phyloP scores from a whole-genome alignment of 257 asterid species.

The Parsonsia alboflavescens region DNA sequence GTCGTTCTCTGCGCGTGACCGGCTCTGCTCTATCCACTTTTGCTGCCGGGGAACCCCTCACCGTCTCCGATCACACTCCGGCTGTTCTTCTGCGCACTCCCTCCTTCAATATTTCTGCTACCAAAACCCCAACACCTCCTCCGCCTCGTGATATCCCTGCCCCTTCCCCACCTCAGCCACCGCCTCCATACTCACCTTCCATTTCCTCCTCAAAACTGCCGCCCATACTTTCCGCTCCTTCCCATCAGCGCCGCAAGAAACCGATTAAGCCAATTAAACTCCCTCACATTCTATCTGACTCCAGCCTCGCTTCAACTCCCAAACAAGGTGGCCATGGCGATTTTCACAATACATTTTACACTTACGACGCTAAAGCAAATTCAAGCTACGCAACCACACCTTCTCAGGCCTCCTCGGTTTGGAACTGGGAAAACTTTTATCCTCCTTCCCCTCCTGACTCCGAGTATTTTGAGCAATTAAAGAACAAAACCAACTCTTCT shows the following conservation, averaged over 20 bases:
- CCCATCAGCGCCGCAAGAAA: constrained; percentile 43
- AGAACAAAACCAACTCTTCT: constrained; percentile 16
- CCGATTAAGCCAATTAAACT: constrained; percentile 39
- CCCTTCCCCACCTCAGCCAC: constrained; percentile 38
- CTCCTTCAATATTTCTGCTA: constrained; percentile 27
- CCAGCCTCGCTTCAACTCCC: constrained; percentile 73
- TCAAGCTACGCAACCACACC: constrained; percentile 77
- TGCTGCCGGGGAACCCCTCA: constrained; percentile 83
- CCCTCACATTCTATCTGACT: constrained; percentile 86
- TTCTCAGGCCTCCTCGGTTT: constrained; percentile 82
- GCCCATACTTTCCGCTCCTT: constrained; percentile 44
- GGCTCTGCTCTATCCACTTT: constrained; percentile 81
- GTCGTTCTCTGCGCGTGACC: constrained; percentile 77
- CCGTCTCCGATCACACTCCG: constrained; percentile 79
- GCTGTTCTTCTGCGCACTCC: constrained; percentile 71
- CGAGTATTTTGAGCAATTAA: constrained; percentile 64
- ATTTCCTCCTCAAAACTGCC: constrained; percentile 31
- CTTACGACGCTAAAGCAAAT: constrained; percentile 55
- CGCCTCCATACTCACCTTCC: constrained; percentile 33
- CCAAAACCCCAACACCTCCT: constrained; percentile 16
- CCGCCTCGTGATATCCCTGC: constrained; percentile 24
- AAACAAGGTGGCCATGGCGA: constrained; percentile 20
- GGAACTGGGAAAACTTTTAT: constrained; percentile 96
- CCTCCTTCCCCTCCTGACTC: constrained; percentile 95
- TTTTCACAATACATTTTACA: constrained; percentile 28